phyloP scores from a whole-genome alignment of 1,284 basidiomycete genomes.

The Cutaneotrichosporon spelunceum region DNA sequence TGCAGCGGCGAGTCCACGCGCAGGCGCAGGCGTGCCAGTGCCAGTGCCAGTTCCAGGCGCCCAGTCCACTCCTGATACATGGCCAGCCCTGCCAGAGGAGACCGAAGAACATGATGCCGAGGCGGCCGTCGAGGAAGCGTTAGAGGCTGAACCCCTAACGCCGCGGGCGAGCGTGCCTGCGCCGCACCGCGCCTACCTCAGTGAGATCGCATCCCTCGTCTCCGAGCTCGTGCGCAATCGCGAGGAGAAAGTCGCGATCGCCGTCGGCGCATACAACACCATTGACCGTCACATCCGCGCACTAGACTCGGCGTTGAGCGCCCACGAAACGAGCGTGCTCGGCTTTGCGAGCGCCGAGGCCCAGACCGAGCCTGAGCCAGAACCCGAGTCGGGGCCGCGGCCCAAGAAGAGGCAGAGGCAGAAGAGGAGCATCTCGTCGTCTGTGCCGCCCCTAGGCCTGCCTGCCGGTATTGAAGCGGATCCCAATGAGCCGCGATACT shows the following conservation, averaged over 20 bases:
- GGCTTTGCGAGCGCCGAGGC: constrained; percentile 32
- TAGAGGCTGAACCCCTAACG: background rate
- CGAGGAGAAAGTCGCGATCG: constrained; percentile 56
- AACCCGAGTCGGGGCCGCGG: constrained; percentile 12
- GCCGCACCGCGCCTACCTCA: constrained; percentile 20
- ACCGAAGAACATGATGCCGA: background rate
- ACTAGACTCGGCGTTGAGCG: constrained; percentile 52
- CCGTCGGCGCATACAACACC: constrained; percentile 54
- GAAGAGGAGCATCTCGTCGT: background rate
- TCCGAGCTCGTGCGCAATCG: constrained; percentile 49
- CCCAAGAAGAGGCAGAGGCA: background rate
- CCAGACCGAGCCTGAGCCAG: constrained; percentile 20
- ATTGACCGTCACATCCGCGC: constrained; percentile 56
- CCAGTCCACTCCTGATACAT: background rate
- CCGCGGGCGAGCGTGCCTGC: background rate
- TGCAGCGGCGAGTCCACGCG: too few relatives aligned
- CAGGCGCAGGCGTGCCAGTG: too few relatives aligned
- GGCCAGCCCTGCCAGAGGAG: background rate
- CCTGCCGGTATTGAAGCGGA: constrained; percentile 15
- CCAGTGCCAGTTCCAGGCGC: too few relatives aligned
- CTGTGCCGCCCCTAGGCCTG: constrained; percentile 11
- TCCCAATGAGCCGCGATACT: constrained; percentile 55
- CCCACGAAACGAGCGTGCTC: constrained; percentile 47
- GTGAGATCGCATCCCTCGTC: constrained; percentile 42
- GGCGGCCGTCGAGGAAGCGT: constrained; percentile 6